Evolutionary conservation across 2,329 filamentous ascomycete species (phyloP).

Genomic region (Penicillium polonicum): DNA sequence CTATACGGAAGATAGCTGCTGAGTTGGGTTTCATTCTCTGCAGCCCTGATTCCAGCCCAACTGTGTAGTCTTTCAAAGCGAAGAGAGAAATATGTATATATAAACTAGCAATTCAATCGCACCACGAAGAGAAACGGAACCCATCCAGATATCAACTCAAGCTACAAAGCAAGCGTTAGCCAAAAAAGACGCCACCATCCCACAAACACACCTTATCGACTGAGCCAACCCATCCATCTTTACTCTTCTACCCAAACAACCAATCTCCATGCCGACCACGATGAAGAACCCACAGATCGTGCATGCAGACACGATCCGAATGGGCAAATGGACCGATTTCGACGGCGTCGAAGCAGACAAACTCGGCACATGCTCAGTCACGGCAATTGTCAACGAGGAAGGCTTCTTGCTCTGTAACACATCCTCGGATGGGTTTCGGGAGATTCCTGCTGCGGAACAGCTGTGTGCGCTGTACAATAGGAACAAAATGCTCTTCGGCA

Average conservation of each 20-base stretch:
- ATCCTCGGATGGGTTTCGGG: not conserved
- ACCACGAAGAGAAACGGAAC: not conserved
- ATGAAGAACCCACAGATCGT: not conserved
- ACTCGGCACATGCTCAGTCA: not conserved
- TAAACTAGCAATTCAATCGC: not conserved
- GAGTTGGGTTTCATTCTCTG: constrained; percentile 1
- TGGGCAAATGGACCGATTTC: not conserved
- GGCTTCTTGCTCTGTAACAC: not conserved
- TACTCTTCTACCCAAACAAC: not conserved
- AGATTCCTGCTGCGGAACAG: not conserved
- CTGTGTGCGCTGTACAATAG: not conserved
- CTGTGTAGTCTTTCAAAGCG: not conserved
- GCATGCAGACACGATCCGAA: not conserved
- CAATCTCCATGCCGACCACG: not conserved
- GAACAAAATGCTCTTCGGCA: not conserved
- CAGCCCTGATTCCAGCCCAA: constrained; percentile 8
- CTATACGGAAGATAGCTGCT: not conserved
- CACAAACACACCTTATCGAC: not conserved
- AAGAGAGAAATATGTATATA: not conserved
- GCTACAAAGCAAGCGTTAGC: not conserved
- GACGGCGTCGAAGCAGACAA: not conserved
- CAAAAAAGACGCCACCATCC: not conserved
- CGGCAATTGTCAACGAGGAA: not conserved
- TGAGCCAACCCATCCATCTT: not conserved
- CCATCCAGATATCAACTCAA: no score